Percentiles rank a stretch among this genome's conserved stretches.
Conservation (phyloP, 192 early-diverging fungal genomes). For the Podila minutissima region DNA sequence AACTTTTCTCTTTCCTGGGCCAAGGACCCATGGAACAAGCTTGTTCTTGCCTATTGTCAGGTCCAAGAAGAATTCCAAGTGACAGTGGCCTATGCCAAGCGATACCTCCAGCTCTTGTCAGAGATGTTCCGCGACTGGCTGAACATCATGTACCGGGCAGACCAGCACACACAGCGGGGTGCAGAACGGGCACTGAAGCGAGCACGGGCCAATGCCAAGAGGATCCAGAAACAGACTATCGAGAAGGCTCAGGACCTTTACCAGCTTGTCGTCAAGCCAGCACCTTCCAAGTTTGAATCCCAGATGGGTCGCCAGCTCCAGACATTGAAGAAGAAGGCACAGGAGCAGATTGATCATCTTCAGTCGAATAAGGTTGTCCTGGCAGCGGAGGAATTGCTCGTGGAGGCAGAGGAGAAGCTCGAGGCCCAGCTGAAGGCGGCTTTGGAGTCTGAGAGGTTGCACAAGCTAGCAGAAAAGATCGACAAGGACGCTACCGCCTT, state of each 20-base stretch:
- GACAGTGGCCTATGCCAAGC: neutral
- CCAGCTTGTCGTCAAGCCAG: neutral
- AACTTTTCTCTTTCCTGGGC: neutral
- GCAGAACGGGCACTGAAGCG: constrained; percentile 1
- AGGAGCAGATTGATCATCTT: constrained; percentile 8
- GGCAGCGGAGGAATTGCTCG: constrained; percentile 15
- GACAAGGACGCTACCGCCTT: too few species aligned
- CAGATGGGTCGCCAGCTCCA: neutral
- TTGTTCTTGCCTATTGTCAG: neutral
- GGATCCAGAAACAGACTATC: neutral
- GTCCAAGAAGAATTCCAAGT: neutral
- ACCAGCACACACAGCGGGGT: neutral
- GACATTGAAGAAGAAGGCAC: neutral
- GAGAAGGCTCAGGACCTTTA: neutral
- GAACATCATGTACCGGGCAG: neutral
- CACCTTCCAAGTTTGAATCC: neutral
- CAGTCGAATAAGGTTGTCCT: constrained; percentile 2
- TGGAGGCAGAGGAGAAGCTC: constrained; percentile 13
- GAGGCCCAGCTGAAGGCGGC: constrained; percentile 12
- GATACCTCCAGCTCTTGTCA: neutral
- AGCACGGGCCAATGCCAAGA: constrained; percentile 25
- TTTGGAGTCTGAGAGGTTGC: constrained; percentile 2
- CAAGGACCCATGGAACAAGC: neutral
- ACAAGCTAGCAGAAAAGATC: neutral
- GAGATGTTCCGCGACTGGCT: neutral